Evolutionary conservation across 208 protist genomes (phyloP).

Genomic region (Trichomonas tenax): DNA sequence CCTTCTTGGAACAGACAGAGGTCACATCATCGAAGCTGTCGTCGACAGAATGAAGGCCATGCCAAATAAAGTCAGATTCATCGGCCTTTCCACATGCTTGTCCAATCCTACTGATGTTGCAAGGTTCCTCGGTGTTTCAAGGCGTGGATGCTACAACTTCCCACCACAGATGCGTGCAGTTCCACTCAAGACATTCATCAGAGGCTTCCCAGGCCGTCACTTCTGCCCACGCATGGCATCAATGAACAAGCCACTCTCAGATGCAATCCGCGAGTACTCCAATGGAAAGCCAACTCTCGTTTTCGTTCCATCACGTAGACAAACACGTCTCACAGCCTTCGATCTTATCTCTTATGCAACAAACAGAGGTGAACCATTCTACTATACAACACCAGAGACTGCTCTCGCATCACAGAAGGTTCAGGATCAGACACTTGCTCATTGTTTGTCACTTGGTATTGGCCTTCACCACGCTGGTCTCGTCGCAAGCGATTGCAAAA

Average conservation of each 20-base stretch:
- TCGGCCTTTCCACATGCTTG: constrained; percentile 94
- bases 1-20: constrained; percentile 91
- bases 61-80: constrained; percentile 70
- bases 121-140: constrained; percentile 86
- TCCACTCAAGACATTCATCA: constrained; percentile 43
- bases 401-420: neutral
- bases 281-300: constrained; percentile 85
- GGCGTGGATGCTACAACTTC: constrained; percentile 53
- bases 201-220: constrained; percentile 77
- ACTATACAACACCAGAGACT: neutral
- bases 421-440: constrained; percentile 40
- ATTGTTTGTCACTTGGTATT: constrained; percentile 90
- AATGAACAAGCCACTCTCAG: constrained; percentile 98
- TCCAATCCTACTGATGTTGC: constrained; percentile 91
- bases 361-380: neutral
- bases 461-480: constrained; percentile 96
- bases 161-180: constrained; percentile 35
- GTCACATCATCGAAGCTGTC: constrained; percentile 91
- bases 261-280: constrained; percentile 45
- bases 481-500: constrained; percentile 42
- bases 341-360: constrained; percentile 16
- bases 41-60: constrained; percentile 94
- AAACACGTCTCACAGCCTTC: neutral
- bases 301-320: constrained; percentile 91
- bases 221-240: constrained; percentile 95